phyloP scores from a whole-genome alignment of 1,139 yeast genomes.

The Nakaseomyces kungkrabaensis region DNA sequence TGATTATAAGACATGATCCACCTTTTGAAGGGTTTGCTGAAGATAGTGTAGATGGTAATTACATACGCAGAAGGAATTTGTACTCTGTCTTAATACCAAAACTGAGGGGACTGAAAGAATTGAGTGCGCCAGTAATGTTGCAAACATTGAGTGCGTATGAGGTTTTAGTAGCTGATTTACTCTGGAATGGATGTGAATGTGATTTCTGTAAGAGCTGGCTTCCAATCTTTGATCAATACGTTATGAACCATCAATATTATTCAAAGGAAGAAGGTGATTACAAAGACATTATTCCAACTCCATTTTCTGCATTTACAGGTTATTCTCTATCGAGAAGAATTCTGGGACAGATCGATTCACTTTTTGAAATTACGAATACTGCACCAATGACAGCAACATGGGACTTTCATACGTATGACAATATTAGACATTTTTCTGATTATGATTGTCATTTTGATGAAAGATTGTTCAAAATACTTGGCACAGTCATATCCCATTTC shows the following conservation, averaged over 20 bases:
- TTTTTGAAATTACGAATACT: slow-evolving; percentile 16
- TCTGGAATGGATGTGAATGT: slow-evolving; percentile 74
- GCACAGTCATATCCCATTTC: slow-evolving; percentile 33
- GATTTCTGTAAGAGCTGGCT: slow-evolving; percentile 41
- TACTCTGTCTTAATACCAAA: slow-evolving; percentile 42
- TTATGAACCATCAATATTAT: slow-evolving; percentile 54
- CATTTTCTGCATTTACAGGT: slow-evolving; percentile 45
- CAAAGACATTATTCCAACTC: slow-evolving; percentile 52
- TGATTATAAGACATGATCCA: slow-evolving; percentile 44
- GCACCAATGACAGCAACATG: slow-evolving; percentile 32
- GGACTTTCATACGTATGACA: slow-evolving; percentile 36
- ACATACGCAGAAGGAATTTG: slow-evolving; percentile 44
- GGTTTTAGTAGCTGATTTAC: slow-evolving; percentile 52
- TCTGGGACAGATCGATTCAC: slow-evolving; percentile 24
- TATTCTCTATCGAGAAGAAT: slow-evolving; percentile 34
- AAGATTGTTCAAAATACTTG: slow-evolving; percentile 24
- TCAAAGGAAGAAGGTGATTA: slow-evolving; percentile 36
- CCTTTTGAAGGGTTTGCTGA: slow-evolving; percentile 38
- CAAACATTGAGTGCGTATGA: slow-evolving; percentile 58
- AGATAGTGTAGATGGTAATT: slow-evolving; percentile 69
- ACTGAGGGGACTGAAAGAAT: slow-evolving; percentile 33
- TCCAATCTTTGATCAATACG: slow-evolving; percentile 43
- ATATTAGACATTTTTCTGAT: slow-evolving; percentile 30
- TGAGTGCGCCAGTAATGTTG: slow-evolving; percentile 49
- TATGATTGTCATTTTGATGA: slow-evolving; percentile 31